Percentiles rank a stretch among this genome's conserved stretches.
These are phyloP conservation scores for Aureobasidium sp. DNA, from an alignment of 2,329 filamentous ascomycete genomes.

Conservation along the genomic window DNA sequence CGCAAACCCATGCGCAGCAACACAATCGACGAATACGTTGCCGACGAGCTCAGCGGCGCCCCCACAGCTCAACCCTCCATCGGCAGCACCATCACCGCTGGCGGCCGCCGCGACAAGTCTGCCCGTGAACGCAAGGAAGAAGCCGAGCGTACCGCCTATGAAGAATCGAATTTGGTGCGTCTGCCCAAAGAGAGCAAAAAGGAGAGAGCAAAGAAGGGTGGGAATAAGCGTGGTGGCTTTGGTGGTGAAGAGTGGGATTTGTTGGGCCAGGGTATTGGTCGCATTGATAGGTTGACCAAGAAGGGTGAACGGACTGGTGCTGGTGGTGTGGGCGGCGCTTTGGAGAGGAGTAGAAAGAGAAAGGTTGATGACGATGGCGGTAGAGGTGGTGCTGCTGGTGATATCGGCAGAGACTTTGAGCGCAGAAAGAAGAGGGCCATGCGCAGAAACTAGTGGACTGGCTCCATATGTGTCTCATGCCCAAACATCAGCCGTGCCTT, in stretches of 20 bases:
- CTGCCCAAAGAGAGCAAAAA: conserved; percentile 84
- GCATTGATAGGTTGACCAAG: conserved; percentile 75
- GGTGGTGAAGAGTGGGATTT: conserved; percentile 92
- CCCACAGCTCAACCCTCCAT: conserved; percentile 83
- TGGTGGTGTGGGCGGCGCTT: conserved; percentile 46
- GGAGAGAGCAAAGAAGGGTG: conserved; percentile 56
- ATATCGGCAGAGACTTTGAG: conserved; percentile 17
- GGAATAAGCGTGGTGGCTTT: conserved; percentile 45
- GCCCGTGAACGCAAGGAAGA: conserved; percentile 68
- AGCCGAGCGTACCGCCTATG: conserved; percentile 72
- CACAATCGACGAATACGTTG: conserved; percentile 87
- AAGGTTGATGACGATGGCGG: conserved; percentile 63
- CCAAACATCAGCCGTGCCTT: background rate
- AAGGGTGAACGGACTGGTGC: conserved; percentile 38
- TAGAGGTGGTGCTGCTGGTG: conserved; percentile 55
- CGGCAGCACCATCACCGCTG: conserved; percentile 70
- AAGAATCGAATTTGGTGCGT: conserved; percentile 86
- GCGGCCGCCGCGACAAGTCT: conserved; percentile 72
- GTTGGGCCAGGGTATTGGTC: conserved; percentile 74
- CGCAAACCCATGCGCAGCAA: conserved; percentile 63
- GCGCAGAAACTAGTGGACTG: conserved; percentile 11
- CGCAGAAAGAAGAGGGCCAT: conserved; percentile 17
- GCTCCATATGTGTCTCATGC: background rate
- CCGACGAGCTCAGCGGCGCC: conserved; percentile 70
- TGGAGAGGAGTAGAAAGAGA: conserved; percentile 84